These are phyloP conservation scores for Calonectria hawksworthii DNA, from an alignment of 2,329 filamentous ascomycete species.

Conservation along the genomic window DNA sequence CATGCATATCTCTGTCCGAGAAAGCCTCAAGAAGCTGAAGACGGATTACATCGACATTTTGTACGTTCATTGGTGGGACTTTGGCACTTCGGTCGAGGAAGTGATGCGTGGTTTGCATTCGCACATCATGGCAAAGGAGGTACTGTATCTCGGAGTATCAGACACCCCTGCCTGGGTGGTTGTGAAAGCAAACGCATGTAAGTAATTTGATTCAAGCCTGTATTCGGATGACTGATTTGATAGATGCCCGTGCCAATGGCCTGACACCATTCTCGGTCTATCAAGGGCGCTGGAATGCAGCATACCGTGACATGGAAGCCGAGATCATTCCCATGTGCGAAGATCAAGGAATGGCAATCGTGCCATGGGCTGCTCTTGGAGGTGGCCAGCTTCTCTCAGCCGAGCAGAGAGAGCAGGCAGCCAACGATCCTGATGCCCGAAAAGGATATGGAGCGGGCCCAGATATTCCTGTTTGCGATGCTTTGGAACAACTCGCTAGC, in stretches of 20 bases:
- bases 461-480: conserved; percentile 11
- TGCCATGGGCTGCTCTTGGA: conserved; percentile 51
- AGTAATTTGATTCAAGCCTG: not conserved
- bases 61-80: conserved; percentile 48
- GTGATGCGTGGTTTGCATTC: conserved; percentile 25
- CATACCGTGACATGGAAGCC: conserved; percentile 45
- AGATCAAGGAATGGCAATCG: conserved; percentile 60
- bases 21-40: conserved; percentile 57
- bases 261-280: conserved; percentile 47
- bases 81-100: conserved; percentile 27
- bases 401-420: not conserved
- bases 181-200: conserved; percentile 40
- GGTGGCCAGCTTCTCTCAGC: conserved; percentile 12
- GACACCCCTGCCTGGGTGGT: conserved; percentile 51
- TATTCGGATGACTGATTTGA: not conserved
- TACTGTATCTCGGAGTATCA: conserved; percentile 49
- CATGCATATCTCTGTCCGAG: conserved; percentile 55
- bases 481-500: conserved; percentile 20
- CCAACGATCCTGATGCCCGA: conserved; percentile 11
- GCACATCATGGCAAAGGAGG: conserved; percentile 30
- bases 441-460: not conserved
- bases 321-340: conserved; percentile 52
- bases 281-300: conserved; percentile 48
- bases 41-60: conserved; percentile 52
- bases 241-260: conserved; percentile 44